A percentile compares a stretch with the other conserved stretches of the same genome.
These are phyloP conservation scores for Caryopteris hybrid DNA, from an alignment of 305 asterid species.

Conservation along the genomic window DNA sequence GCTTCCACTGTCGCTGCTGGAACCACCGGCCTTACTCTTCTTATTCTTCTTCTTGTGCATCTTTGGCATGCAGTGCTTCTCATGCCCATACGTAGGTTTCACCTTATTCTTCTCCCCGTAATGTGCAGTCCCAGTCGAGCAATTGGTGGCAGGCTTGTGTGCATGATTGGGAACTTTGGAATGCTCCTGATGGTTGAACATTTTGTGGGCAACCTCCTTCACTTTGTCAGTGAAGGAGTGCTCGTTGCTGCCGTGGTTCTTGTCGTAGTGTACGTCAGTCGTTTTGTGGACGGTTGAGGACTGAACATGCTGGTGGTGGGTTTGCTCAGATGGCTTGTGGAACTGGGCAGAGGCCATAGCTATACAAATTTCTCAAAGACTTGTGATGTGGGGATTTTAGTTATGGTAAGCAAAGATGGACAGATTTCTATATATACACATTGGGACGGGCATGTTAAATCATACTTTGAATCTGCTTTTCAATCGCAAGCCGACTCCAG, in stretches of 20 bases:
- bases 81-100: conserved; percentile 16
- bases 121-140: neutral
- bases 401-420: neutral
- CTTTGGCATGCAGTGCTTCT: conserved; percentile 26
- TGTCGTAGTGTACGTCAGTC: neutral
- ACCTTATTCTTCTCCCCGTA: neutral
- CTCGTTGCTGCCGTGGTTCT: neutral
- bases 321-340: conserved; percentile 14
- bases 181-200: conserved; percentile 16
- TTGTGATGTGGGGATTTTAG: neutral
- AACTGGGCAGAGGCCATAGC: conserved; percentile 33
- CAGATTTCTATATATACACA: neutral
- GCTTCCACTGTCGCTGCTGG: neutral
- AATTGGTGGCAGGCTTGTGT: neutral
- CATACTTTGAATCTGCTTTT: conserved; percentile 20
- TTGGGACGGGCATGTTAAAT: conserved; percentile 1
- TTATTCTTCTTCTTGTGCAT: conserved; percentile 20
- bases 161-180: neutral
- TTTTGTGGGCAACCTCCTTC: conserved; percentile 31
- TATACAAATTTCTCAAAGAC: neutral
- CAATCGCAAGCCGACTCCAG: neutral
- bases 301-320: neutral
- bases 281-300: neutral
- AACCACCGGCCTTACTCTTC: neutral
- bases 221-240: conserved; percentile 28